Conservation (phyloP, 2,329 filamentous ascomycete species). For the Fusarium guadeloupense region DNA sequence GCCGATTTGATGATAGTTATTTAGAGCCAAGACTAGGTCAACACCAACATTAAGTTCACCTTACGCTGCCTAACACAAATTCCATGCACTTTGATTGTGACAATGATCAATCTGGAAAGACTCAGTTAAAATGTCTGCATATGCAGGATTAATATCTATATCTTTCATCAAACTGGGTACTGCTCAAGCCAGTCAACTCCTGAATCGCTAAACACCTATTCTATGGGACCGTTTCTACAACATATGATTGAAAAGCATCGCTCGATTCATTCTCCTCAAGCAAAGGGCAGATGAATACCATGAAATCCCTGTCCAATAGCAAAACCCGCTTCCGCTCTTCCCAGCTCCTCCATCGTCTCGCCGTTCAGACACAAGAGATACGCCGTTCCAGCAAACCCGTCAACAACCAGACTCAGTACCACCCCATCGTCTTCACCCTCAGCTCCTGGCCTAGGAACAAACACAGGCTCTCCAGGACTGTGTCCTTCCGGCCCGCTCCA, state of each 20-base stretch:
- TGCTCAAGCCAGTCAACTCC: neutral
- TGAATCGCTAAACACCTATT: neutral
- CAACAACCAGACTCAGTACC: conserved; percentile 69
- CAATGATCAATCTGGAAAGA: too few species aligned
- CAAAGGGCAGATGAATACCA: conserved; percentile 57
- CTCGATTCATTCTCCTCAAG: neutral
- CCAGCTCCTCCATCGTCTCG: conserved; percentile 68
- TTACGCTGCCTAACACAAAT: too few species aligned
- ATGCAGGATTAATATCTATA: neutral
- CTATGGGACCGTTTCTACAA: neutral
- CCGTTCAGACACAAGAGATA: conserved; percentile 74
- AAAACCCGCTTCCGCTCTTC: conserved; percentile 69
- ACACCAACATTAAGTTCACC: too few species aligned
- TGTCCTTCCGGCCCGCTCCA: conserved; percentile 69
- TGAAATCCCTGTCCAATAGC: conserved; percentile 73
- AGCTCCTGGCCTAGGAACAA: conserved; percentile 60
- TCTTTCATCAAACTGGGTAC: neutral
- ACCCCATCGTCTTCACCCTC: conserved; percentile 70
- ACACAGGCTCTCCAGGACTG: conserved; percentile 75
- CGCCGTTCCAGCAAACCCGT: conserved; percentile 66
- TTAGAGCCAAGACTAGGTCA: too few species aligned
- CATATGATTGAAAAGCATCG: neutral
- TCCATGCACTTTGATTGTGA: too few species aligned
- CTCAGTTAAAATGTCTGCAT: too few species aligned
- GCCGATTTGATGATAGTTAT: too few species aligned